phyloP scores from a whole-genome alignment of 768 basidiomycete species.

The Lactifluus volemus region DNA sequence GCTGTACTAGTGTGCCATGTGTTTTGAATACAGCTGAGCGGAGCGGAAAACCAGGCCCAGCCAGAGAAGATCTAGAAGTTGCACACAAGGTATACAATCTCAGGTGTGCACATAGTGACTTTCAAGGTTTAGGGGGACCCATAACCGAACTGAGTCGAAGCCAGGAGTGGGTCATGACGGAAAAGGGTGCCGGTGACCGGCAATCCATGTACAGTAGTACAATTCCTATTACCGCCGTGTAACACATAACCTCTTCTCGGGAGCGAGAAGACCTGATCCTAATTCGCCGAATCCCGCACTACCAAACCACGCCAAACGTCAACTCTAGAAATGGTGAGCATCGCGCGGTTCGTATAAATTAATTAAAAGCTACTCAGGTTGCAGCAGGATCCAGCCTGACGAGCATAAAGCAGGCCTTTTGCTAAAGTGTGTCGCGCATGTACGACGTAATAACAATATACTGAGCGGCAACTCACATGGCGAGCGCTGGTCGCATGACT shows the following conservation, averaged over 20 bases:
- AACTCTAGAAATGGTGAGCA: too few species aligned
- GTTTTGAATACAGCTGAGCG: not conserved
- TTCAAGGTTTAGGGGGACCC: not conserved
- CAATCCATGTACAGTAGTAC: not conserved
- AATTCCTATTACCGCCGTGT: not conserved
- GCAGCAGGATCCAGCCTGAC: too few species aligned
- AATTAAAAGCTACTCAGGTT: too few species aligned
- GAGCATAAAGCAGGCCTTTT: too few species aligned
- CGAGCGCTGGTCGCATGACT: too few species aligned
- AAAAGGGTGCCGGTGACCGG: not conserved
- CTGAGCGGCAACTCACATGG: too few species aligned
- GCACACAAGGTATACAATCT: not conserved
- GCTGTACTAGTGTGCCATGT: not conserved
- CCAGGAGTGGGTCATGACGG: not conserved
- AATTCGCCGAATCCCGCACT: not conserved
- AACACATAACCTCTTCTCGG: not conserved
- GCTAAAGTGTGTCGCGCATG: too few species aligned
- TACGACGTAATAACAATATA: too few species aligned
- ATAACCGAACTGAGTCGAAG: constrained; percentile 1
- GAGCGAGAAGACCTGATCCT: too few species aligned
- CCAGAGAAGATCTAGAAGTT: not conserved
- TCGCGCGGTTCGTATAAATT: too few species aligned
- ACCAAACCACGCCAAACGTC: not conserved
- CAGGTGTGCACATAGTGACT: not conserved
- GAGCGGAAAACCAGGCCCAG: not conserved